Conservation (phyloP, 768 basidiomycete genomes). For the Russula sp. region DNA sequence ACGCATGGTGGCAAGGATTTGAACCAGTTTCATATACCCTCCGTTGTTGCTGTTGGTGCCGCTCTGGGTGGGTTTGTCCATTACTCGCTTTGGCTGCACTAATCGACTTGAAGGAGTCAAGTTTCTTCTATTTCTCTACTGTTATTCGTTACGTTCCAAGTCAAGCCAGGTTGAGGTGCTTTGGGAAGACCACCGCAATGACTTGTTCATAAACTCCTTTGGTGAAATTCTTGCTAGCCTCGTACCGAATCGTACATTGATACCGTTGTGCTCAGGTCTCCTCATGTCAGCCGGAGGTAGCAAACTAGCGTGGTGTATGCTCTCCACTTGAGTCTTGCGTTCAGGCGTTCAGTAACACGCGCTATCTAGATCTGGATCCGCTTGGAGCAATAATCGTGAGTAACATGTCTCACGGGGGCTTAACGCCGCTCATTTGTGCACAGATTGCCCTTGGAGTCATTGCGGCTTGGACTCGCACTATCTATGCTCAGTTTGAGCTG, state of each 20-base stretch:
- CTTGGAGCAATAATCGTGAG: conserved; percentile 69
- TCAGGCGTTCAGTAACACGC: not conserved
- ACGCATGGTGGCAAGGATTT: conserved; percentile 47
- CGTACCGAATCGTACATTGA: not conserved
- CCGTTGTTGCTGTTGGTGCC: conserved; percentile 73
- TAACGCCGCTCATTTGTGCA: conserved; percentile 7
- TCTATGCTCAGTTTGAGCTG: conserved; percentile 75
- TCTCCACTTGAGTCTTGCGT: conserved; percentile 3
- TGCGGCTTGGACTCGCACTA: conserved; percentile 64
- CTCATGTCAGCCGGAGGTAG: conserved; percentile 81
- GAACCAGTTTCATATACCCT: conserved; percentile 66
- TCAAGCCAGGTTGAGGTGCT: conserved; percentile 92
- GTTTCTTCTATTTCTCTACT: conserved; percentile 80
- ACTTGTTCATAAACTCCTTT: conserved; percentile 77
- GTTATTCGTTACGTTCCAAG: conserved; percentile 64
- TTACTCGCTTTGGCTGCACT: conserved; percentile 2
- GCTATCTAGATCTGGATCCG: conserved; percentile 57
- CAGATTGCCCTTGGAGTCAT: conserved; percentile 80
- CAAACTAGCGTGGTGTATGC: conserved; percentile 73
- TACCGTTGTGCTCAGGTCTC: conserved; percentile 41
- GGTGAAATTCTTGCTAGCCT: conserved; percentile 35
- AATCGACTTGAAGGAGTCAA: conserved; percentile 57
- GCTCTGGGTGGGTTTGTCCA: conserved; percentile 58
- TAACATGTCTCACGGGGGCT: not conserved
- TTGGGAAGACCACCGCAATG: conserved; percentile 96